A percentile compares a stretch with the other conserved stretches of the same genome.
Conservation (phyloP, 306 rosid genomes). For the Dalbergia oliveri region DNA sequence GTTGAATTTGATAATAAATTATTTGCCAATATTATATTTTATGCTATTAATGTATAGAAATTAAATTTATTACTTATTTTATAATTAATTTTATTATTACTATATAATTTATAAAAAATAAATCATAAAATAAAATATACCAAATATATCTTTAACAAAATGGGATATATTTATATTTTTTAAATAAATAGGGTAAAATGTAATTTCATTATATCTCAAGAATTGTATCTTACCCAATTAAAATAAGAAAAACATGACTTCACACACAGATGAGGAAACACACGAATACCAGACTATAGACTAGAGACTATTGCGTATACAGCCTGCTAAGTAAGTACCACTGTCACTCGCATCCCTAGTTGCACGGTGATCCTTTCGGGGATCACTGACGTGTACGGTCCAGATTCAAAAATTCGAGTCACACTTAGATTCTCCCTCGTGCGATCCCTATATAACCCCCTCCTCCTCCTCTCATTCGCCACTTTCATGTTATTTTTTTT, state of each 20-base stretch:
- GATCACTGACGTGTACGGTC: constrained; percentile 86
- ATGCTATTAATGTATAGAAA: no score
- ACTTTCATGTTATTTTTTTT: background rate
- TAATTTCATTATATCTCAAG: no score
- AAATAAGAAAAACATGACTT: background rate
- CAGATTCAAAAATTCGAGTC: constrained; percentile 54
- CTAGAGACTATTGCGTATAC: background rate
- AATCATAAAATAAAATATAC: no score
- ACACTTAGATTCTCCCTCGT: constrained; percentile 24
- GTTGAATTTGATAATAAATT: no score
- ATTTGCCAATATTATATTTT: no score
- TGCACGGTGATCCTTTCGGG: constrained; percentile 40
- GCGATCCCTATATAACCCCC: constrained; percentile 40
- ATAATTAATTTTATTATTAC: no score
- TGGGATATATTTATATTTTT: no score
- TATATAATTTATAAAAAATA: no score
- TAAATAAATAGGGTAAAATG: no score
- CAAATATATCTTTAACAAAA: no score
- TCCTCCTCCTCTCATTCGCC: background rate
- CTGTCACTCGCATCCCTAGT: constrained; percentile 43
- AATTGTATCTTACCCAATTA: no score
- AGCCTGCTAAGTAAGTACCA: background rate
- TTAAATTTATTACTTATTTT: no score
- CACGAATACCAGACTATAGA: background rate
- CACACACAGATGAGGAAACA: background rate